These are phyloP conservation scores for Penicillium psychrosexuale DNA, from an alignment of 2,329 filamentous ascomycete species.

Conservation along the genomic window DNA sequence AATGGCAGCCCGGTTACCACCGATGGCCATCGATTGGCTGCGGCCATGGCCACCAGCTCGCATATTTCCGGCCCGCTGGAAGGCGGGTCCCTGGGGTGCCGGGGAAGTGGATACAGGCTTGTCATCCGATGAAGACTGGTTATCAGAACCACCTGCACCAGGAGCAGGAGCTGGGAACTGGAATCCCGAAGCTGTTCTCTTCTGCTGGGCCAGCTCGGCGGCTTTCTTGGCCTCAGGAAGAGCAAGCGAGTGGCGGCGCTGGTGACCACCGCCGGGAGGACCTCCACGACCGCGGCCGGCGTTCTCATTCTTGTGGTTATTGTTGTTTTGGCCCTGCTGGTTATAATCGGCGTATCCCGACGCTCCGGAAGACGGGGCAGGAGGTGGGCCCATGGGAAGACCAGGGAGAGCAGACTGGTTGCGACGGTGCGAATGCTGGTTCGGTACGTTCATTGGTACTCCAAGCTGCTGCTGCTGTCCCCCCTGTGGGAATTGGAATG, in stretches of 20 bases:
- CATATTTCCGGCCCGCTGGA: conserved; percentile 74
- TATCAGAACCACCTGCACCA: conserved; percentile 51
- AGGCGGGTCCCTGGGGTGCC: conserved; percentile 61
- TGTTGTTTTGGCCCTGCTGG: conserved; percentile 52
- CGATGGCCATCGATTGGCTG: conserved; percentile 51
- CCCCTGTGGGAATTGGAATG: conserved; percentile 86
- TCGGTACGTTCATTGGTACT: conserved; percentile 70
- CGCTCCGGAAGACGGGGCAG: conserved; percentile 84
- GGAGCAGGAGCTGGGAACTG: conserved; percentile 81
- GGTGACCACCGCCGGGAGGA: conserved; percentile 70
- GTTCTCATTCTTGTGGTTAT: conserved; percentile 70
- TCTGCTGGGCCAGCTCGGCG: conserved; percentile 93
- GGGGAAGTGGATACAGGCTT: conserved; percentile 44
- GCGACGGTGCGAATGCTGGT: conserved; percentile 86
- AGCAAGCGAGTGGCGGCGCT: conserved; percentile 89
- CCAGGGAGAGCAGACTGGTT: conserved; percentile 96
- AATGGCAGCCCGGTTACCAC: conserved; percentile 64
- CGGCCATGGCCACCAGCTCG: conserved; percentile 68
- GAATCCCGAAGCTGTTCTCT: conserved; percentile 88
- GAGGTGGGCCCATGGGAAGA: conserved; percentile 85
- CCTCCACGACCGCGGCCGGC: conserved; percentile 70
- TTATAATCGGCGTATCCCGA: conserved; percentile 84
- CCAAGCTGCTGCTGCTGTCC: conserved; percentile 69
- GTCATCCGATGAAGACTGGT: conserved; percentile 55
- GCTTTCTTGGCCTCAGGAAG: conserved; percentile 96